Evolutionary conservation across 2,329 filamentous ascomycete genomes (phyloP).

Genomic region (Paecilomyces dactylethromorphus): DNA sequence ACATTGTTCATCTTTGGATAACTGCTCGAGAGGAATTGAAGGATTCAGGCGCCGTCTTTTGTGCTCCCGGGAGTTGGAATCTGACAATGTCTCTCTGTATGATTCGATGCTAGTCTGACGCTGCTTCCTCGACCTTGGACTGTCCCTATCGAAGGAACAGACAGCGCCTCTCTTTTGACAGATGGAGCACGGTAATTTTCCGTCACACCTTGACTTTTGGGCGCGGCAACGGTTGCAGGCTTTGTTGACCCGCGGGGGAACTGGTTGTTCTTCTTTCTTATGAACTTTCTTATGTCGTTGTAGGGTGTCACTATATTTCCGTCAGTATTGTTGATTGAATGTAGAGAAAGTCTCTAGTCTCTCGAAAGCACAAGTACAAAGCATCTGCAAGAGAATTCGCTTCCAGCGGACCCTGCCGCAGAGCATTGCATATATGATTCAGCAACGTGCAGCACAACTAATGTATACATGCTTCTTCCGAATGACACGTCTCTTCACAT

Average conservation of each 20-base stretch:
- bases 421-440: neutral
- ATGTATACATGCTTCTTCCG: neutral
- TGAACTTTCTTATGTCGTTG: conserved; percentile 6
- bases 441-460: neutral
- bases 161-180: conserved; percentile 4
- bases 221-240: conserved; percentile 8
- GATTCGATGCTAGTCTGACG: neutral
- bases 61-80: neutral
- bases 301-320: conserved; percentile 5
- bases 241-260: neutral
- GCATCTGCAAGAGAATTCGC: too few species aligned
- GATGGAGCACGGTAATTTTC: conserved; percentile 3
- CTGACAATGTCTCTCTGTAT: neutral
- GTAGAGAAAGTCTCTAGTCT: neutral
- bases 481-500: neutral
- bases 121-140: neutral
- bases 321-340: neutral
- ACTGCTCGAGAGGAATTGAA: neutral
- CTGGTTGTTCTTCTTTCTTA: neutral
- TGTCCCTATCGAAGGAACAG: conserved; percentile 7
- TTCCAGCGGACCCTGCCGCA: too few species aligned
- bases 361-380: neutral
- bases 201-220: conserved; percentile 8
- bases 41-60: neutral
- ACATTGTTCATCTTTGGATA: neutral